Conservation (phyloP, 2,329 filamentous ascomycete species). For the Bipolaris oryzae region DNA sequence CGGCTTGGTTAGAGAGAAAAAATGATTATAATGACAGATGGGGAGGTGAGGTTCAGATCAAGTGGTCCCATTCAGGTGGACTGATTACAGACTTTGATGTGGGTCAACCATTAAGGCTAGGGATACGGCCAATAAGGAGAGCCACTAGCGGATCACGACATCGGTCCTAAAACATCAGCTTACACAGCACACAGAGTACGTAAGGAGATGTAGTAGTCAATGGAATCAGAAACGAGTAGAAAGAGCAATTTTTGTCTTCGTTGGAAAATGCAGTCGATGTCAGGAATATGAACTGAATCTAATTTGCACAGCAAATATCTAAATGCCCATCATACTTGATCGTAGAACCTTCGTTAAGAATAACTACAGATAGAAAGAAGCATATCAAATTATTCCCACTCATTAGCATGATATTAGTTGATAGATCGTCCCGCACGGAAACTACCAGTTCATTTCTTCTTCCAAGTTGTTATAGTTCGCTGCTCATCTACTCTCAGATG, state of each 20-base stretch:
- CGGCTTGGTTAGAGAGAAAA: neutral
- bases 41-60: constrained; percentile 1
- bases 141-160: constrained; percentile 7
- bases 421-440: neutral
- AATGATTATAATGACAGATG: neutral
- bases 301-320: neutral
- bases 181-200: neutral
- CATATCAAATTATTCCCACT: too few species aligned
- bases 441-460: neutral
- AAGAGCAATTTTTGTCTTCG: too few species aligned
- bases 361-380: too few species aligned
- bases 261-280: too few species aligned
- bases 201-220: neutral
- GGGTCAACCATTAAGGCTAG: constrained; percentile 1
- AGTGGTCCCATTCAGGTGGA: neutral
- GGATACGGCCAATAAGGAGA: neutral
- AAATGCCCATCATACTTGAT: too few species aligned
- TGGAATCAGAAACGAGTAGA: neutral
- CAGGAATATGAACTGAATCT: neutral
- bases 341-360: too few species aligned
- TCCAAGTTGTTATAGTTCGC: neutral
- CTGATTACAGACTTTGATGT: constrained; percentile 10
- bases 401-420: neutral
- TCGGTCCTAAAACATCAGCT: constrained; percentile 1
- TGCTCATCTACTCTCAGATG: constrained; percentile 15